Evolutionary conservation across 352 stramenopile genomes (phyloP).

Genomic region (Phytophthora capsici): DNA sequence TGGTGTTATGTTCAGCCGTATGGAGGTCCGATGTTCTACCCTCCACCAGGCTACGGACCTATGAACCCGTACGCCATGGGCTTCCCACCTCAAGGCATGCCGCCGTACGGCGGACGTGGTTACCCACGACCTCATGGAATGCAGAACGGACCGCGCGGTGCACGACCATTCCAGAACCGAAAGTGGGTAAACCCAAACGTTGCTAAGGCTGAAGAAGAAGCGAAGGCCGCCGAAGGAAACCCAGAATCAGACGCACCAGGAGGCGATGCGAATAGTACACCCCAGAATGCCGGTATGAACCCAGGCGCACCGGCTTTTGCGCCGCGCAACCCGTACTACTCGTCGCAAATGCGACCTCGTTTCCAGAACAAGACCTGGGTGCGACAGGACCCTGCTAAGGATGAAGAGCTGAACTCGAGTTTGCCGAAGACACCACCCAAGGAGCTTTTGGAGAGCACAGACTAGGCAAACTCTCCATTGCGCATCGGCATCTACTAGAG

Average conservation of each 20-base stretch:
- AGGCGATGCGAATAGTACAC: constrained; percentile 9
- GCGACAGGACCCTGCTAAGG: constrained; percentile 68
- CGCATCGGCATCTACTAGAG: constrained; percentile 11
- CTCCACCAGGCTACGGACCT: constrained; percentile 56
- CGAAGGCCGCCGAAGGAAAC: constrained; percentile 34
- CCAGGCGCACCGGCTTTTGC: constrained; percentile 44
- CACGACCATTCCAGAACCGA: constrained; percentile 78
- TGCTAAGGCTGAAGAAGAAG: constrained; percentile 57
- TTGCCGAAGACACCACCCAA: constrained; percentile 77
- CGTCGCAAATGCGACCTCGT: constrained; percentile 74
- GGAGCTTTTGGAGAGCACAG: constrained; percentile 54
- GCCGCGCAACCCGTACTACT: constrained; percentile 73
- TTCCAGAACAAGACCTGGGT: constrained; percentile 93
- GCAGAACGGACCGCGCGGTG: constrained; percentile 41
- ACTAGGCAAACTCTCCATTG: constrained; percentile 17
- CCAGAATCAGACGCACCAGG: constrained; percentile 18
- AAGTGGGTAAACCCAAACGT: constrained; percentile 88
- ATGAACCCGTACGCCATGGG: constrained; percentile 84
- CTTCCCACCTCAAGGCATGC: constrained; percentile 67
- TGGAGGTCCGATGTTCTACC: constrained; percentile 78
- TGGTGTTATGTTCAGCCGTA: constrained; percentile 49
- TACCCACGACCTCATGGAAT: constrained; percentile 36
- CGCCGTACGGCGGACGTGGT: constrained; percentile 39
- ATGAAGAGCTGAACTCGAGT: constrained; percentile 77
- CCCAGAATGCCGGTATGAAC: constrained; percentile 38